Percentiles rank a stretch among this genome's conserved stretches.
These are phyloP conservation scores for Nemophila menziesii DNA, from an alignment of 257 asterid species.

Conservation along the genomic window DNA sequence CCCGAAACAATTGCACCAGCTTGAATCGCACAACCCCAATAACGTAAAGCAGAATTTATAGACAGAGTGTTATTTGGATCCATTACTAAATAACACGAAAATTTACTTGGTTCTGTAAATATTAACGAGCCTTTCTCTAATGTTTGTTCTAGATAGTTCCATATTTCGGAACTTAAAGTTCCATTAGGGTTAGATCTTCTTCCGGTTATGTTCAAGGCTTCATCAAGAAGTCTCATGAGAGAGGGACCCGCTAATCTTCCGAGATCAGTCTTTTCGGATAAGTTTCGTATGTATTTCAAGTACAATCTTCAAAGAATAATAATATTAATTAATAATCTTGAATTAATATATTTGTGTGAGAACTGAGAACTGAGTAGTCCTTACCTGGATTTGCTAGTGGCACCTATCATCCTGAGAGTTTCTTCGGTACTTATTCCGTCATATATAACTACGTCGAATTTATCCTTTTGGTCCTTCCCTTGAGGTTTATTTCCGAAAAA, in stretches of 20 bases:
- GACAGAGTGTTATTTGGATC: conserved; percentile 48
- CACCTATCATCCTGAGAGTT: conserved; percentile 78
- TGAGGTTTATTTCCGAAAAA: conserved; percentile 24
- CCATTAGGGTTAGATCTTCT: conserved; percentile 41
- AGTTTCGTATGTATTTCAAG: conserved; percentile 58
- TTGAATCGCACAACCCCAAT: conserved; percentile 94
- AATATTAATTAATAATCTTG: neutral
- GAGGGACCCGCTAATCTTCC: conserved; percentile 91
- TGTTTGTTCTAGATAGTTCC: conserved; percentile 55
- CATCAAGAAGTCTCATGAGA: conserved; percentile 69
- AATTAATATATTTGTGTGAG: neutral
- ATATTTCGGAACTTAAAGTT: conserved; percentile 58
- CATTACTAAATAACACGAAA: conserved; percentile 75
- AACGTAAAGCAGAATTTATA: conserved; percentile 46
- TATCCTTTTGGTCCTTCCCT: conserved; percentile 23
- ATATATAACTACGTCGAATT: conserved; percentile 56
- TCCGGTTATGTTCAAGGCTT: conserved; percentile 49
- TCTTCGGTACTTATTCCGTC: conserved; percentile 88
- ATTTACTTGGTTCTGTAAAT: conserved; percentile 41
- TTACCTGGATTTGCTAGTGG: conserved; percentile 69
- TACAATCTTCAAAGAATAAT: conserved; percentile 43
- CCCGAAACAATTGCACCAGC: conserved; percentile 79
- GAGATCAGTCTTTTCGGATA: conserved; percentile 83
- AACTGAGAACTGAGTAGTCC: conserved; percentile 1
- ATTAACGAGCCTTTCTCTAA: conserved; percentile 74